phyloP scores from a whole-genome alignment of 2,329 filamentous ascomycete species.

The Nemania bipapillata region DNA sequence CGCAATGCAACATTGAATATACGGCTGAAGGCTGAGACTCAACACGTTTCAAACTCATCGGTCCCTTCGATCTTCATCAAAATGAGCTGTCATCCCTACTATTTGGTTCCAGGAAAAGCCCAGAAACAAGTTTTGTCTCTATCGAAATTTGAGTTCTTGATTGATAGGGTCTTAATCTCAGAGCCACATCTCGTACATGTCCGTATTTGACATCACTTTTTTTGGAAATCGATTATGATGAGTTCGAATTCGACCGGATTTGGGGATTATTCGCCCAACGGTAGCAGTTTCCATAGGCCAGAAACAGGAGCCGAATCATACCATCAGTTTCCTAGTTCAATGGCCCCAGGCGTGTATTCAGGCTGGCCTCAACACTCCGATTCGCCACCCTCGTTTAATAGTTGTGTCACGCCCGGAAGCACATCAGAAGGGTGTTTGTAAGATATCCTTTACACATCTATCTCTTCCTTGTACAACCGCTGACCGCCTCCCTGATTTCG shows the following conservation, averaged over 20 bases:
- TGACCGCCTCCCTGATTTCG: conserved; percentile 25
- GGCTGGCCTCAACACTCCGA: background rate
- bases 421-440: conserved; percentile 19
- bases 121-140: background rate
- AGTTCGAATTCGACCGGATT: background rate
- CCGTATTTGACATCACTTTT: background rate
- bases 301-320: background rate
- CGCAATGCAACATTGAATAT: conserved; percentile 10
- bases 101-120: background rate
- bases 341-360: background rate
- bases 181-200: background rate
- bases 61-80: conserved; percentile 19
- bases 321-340: background rate
- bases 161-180: background rate
- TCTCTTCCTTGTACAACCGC: background rate
- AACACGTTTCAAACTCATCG: background rate
- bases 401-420: background rate
- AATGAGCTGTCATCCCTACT: conserved; percentile 1
- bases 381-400: conserved; percentile 7
- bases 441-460: background rate
- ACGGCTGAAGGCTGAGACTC: background rate
- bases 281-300: background rate
- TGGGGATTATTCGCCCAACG: background rate
- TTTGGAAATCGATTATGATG: conserved; percentile 8
- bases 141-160: background rate